Percentiles rank a stretch among this genome's conserved stretches.
Conservation (phyloP, 192 early-diverging fungal species). For the Thamnidium elegans region DNA sequence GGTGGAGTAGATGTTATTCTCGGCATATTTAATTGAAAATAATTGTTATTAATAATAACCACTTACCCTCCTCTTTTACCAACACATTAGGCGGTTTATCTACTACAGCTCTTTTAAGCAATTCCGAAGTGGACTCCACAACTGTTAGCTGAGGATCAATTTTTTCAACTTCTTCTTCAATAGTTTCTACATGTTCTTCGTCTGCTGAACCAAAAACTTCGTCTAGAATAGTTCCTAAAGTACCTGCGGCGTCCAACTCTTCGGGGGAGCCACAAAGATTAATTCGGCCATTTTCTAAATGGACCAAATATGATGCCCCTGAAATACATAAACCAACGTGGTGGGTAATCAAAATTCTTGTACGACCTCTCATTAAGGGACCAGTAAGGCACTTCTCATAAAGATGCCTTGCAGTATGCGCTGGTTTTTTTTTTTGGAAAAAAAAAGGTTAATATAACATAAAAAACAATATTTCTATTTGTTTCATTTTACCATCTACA, state of each 20-base stretch:
- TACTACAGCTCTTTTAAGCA: neutral
- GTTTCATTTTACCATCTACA: constrained; percentile 63
- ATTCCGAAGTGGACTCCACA: too few species aligned
- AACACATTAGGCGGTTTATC: constrained; percentile 35
- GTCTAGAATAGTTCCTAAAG: constrained; percentile 29
- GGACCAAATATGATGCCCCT: constrained; percentile 51
- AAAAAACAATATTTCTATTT: too few species aligned
- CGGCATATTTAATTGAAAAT: neutral
- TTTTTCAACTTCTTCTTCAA: constrained; percentile 19
- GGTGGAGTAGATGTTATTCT: too few species aligned
- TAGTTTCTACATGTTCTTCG: constrained; percentile 15
- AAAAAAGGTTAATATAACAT: too few species aligned
- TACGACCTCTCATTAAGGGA: constrained; percentile 71
- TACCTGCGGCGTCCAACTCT: constrained; percentile 23
- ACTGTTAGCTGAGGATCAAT: neutral
- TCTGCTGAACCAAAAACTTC: neutral
- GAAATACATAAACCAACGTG: constrained; percentile 62
- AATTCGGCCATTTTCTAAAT: constrained; percentile 45
- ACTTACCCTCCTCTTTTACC: constrained; percentile 46
- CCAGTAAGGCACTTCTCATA: constrained; percentile 72
- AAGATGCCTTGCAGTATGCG: constrained; percentile 76
- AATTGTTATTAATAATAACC: neutral
- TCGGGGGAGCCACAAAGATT: constrained; percentile 30
- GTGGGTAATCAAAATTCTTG: constrained; percentile 87
- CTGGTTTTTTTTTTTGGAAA: constrained; percentile 49